Percentiles rank a stretch among this genome's conserved stretches.
phyloP scores from a whole-genome alignment of 306 rosid genomes.

The Lupinus albus region DNA sequence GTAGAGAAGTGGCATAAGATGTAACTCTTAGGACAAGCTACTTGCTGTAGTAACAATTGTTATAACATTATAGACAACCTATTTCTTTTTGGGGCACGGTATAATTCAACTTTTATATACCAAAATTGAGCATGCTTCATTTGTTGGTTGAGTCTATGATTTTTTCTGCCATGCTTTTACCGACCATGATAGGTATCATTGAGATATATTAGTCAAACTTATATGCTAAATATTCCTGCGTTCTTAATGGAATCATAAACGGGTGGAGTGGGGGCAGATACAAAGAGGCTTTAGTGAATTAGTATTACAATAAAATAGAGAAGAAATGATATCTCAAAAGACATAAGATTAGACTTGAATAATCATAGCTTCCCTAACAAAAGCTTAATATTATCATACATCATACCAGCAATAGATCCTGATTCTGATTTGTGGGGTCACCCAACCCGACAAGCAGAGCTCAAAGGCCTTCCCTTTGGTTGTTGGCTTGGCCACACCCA shows the following conservation, averaged over 20 bases:
- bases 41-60: background rate
- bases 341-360: constrained; percentile 43
- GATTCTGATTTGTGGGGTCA: constrained; percentile 87
- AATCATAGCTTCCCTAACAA: constrained; percentile 43
- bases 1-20: too few species aligned
- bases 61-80: background rate
- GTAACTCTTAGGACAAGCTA: background rate
- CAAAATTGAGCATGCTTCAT: constrained; percentile 36
- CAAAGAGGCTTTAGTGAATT: constrained; percentile 43
- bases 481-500: constrained; percentile 72
- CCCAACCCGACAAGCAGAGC: constrained; percentile 61
- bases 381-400: constrained; percentile 63
- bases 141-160: constrained; percentile 24
- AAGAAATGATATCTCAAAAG: constrained; percentile 31
- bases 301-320: constrained; percentile 25
- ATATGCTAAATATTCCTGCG: constrained; percentile 44
- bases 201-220: constrained; percentile 37
- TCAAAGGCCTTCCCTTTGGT: constrained; percentile 53
- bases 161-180: constrained; percentile 38
- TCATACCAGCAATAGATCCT: constrained; percentile 72
- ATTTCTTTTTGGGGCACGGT: background rate
- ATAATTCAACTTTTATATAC: constrained; percentile 22
- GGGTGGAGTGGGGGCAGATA: constrained; percentile 51
- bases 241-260: constrained; percentile 38
- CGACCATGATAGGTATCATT: constrained; percentile 25